Conservation (phyloP, 1,284 basidiomycete genomes). For the Pulchroboletus neoregius region DNA sequence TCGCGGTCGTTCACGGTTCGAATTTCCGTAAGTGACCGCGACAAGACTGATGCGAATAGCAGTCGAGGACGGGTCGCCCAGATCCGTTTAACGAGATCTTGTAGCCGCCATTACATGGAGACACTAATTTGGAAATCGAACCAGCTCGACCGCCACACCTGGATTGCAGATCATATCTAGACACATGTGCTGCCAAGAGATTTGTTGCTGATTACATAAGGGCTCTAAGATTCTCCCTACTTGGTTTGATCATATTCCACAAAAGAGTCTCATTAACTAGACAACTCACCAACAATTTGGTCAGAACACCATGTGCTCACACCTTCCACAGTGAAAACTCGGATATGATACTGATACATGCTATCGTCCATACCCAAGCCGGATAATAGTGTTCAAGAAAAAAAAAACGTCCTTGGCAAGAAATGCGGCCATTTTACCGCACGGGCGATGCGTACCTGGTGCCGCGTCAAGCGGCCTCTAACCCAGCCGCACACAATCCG, state of each 20-base stretch:
- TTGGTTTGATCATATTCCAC: too few species aligned
- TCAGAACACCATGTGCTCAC: slow-evolving; percentile 5
- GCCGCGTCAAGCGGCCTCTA: slow-evolving; percentile 31
- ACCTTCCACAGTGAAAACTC: not conserved
- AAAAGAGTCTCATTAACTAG: too few species aligned
- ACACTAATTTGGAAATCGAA: slow-evolving; percentile 12
- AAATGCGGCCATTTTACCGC: not conserved
- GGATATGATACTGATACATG: not conserved
- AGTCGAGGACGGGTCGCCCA: not conserved
- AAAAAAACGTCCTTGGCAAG: not conserved
- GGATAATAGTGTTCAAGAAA: slow-evolving; percentile 4
- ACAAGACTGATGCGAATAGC: slow-evolving; percentile 10
- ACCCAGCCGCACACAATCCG: slow-evolving; percentile 49
- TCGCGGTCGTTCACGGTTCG: not conserved
- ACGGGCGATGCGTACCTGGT: not conserved
- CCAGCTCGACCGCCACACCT: slow-evolving; percentile 14
- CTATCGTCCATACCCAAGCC: not conserved
- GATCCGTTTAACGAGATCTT: slow-evolving; percentile 9
- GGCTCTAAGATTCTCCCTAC: too few species aligned
- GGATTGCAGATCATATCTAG: slow-evolving; percentile 1
- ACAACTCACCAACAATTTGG: not conserved
- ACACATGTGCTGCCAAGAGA: too few species aligned
- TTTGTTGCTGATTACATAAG: too few species aligned
- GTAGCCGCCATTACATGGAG: slow-evolving; percentile 6
- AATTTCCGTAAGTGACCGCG: not conserved